phyloP scores from a whole-genome alignment of 2,329 filamentous ascomycete species.

The Macroventuria anomochaeta region DNA sequence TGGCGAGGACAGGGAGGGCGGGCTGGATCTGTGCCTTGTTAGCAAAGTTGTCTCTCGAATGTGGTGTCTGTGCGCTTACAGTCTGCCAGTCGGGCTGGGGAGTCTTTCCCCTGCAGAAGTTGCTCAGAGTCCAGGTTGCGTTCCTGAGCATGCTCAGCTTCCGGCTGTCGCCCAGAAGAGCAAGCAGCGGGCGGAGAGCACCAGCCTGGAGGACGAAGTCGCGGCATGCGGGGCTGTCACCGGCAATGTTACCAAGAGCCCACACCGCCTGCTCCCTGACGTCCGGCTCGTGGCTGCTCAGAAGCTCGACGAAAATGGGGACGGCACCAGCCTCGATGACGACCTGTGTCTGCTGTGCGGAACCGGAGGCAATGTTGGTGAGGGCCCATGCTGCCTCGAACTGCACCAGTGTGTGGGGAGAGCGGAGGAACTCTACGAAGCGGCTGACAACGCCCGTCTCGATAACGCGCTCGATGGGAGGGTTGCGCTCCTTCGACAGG shows the following conservation, averaged over 20 bases:
- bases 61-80: constrained; percentile 60
- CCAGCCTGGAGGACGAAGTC: constrained; percentile 94
- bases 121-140: constrained; percentile 98
- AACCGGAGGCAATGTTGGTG: constrained; percentile 98
- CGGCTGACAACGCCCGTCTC: constrained; percentile 97
- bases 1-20: constrained; percentile 91
- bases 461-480: constrained; percentile 98
- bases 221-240: constrained; percentile 95
- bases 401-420: constrained; percentile 95
- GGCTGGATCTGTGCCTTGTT: constrained; percentile 75
- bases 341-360: constrained; percentile 95
- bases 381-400: constrained; percentile 99
- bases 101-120: constrained; percentile 99
- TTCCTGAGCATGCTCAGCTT: constrained; percentile 99
- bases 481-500: constrained; percentile 97
- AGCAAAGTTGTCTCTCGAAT: not conserved
- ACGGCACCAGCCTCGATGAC: constrained; percentile 98
- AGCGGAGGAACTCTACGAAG: constrained; percentile 98
- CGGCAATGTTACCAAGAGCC: constrained; percentile 98
- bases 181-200: constrained; percentile 87
- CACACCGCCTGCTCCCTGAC: constrained; percentile 98
- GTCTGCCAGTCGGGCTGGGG: constrained; percentile 98
- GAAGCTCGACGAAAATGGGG: constrained; percentile 95
- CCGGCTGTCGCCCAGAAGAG: constrained; percentile 91
- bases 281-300: constrained; percentile 95